Conservation (phyloP, 768 basidiomycete species). For the Mycena albidolilacea region DNA sequence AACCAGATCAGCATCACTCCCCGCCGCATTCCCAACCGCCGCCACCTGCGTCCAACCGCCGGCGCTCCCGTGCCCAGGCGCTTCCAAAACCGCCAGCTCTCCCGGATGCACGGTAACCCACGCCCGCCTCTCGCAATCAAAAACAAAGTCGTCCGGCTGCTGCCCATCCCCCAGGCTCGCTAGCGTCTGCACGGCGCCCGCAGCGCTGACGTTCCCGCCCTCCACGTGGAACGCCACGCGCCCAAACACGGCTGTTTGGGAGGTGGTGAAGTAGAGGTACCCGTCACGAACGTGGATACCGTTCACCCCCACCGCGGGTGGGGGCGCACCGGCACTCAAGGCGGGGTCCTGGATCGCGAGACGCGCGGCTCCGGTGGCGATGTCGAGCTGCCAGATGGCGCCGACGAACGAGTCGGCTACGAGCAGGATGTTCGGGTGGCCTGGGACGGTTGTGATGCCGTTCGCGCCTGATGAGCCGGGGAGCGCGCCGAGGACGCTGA, state of each 20-base stretch:
- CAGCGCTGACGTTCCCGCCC: neutral
- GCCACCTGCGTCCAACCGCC: neutral
- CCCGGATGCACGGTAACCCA: conserved; percentile 24
- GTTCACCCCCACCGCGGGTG: conserved; percentile 20
- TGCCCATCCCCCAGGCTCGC: neutral
- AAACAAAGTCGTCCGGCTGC: conserved; percentile 14
- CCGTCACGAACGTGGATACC: conserved; percentile 13
- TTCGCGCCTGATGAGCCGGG: neutral
- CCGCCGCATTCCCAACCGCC: neutral
- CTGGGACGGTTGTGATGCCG: conserved; percentile 3
- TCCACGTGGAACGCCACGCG: neutral
- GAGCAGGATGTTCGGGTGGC: conserved; percentile 7
- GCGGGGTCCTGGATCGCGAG: conserved; percentile 2
- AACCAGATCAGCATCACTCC: neutral
- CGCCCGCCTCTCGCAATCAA: conserved; percentile 11
- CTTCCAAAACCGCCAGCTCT: neutral
- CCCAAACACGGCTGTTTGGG: neutral
- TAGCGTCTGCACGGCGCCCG: neutral
- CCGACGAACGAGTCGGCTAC: conserved; percentile 17
- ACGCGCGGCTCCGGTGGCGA: neutral
- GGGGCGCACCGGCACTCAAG: conserved; percentile 8
- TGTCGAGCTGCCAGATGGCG: conserved; percentile 22
- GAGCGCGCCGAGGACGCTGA: neutral
- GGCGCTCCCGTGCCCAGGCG: neutral
- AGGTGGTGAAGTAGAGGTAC: conserved; percentile 13